These are phyloP conservation scores for Fusarium xyrophilum DNA, from an alignment of 2,329 filamentous ascomycete species.

Conservation along the genomic window DNA sequence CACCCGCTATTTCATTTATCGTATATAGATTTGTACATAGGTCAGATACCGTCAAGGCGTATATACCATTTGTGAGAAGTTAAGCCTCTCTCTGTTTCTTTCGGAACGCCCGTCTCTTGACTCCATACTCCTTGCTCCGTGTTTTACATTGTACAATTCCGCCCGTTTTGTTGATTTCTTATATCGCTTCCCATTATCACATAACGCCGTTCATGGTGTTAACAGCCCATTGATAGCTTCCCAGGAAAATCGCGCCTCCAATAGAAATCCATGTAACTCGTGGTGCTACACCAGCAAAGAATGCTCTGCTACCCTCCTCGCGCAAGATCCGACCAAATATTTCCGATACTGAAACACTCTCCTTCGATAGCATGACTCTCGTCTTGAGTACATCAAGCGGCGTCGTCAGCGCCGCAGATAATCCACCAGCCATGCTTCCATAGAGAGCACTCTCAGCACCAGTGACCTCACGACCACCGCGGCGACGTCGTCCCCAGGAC, in stretches of 20 bases:
- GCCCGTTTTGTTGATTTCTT: constrained; percentile 1
- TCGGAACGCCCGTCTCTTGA: constrained; percentile 14
- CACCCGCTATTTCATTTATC: constrained; percentile 27
- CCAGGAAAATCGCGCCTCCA: constrained; percentile 92
- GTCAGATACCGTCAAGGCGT: constrained; percentile 30
- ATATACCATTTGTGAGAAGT: constrained; percentile 39
- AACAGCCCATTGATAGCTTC: constrained; percentile 88
- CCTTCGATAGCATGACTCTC: constrained; percentile 86
- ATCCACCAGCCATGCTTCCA: constrained; percentile 81
- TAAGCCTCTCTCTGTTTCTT: constrained; percentile 18
- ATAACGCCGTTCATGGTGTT: constrained; percentile 65
- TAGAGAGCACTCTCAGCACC: constrained; percentile 84
- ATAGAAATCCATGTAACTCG: constrained; percentile 93
- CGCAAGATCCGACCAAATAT: constrained; percentile 71
- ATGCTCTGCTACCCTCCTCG: constrained; percentile 69
- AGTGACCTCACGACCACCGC: constrained; percentile 58
- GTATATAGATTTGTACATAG: constrained; percentile 39
- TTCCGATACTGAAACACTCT: constrained; percentile 63
- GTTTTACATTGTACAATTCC: constrained; percentile 31
- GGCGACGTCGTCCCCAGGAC: constrained; percentile 63
- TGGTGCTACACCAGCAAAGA: constrained; percentile 80
- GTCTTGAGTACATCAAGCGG: constrained; percentile 97
- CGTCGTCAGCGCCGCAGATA: constrained; percentile 88
- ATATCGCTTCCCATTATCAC: constrained; percentile 2
- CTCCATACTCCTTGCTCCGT: constrained; percentile 22